Evolutionary conservation across 1,284 basidiomycete species (phyloP), one percentile per base, ranked within the genome.

Genomic region (Moesziomyces parantarcticus): DNA sequence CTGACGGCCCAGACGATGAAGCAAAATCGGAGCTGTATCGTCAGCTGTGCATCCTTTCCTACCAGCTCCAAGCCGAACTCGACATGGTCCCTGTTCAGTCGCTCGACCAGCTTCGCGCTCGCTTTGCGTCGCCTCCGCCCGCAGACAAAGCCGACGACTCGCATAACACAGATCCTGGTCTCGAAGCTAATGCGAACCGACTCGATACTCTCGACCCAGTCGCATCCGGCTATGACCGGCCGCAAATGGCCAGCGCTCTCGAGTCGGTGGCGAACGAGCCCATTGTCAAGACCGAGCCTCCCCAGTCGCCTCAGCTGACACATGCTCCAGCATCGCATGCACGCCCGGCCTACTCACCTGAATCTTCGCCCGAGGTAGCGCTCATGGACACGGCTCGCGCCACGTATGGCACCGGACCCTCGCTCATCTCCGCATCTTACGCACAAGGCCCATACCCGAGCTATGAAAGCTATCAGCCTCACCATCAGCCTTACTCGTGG

Each of bases 61-160:
- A 72, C 18, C 69, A 72, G 50, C 51, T 73, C 34, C 70, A 73
- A 46, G 65, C 70, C n/a, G 50, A 68, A n/a, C 70, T 73, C 41
- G 65, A 65, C 21, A 61, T 73, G 60, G 65, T 73, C 11, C 61
- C 70, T 5, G 58, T 51, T 39, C 60, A 55, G 44, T 58, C 70
- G 14, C 48, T 73, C 18, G 50, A 61, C 3, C 39, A 73, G 48
- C 60, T 73, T 20, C 40, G 48, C 9, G 58, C 61, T 3, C 60
- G 58, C 3, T 65, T 64, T 23, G 55, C 50, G 14, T 56, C 64
- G 2, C 65, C 61, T 5, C 58, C 70, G 14, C 53, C 65, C 1
- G 63, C 50, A 5, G 39, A 50, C 4, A 22, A 58, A 7, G 47
- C 50, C 21, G 51, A 29, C 11, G 58, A 32, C 32, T 22, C 5